Base-by-base conservation (phyloP, 768 basidiomycete species). In the Termitomyces sp. region DNA sequence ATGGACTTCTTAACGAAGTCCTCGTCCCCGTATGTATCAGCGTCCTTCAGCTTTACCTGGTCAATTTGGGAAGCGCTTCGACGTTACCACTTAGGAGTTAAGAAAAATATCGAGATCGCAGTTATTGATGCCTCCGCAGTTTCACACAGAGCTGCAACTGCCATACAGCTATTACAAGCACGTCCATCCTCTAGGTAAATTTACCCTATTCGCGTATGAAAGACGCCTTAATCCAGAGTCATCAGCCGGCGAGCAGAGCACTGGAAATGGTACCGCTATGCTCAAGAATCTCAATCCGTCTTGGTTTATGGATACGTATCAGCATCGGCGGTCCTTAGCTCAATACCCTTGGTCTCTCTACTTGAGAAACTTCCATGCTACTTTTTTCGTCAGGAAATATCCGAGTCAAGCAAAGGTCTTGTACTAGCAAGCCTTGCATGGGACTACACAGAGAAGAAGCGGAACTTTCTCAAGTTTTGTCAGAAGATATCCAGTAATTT, bases 41-140 rank as follows among this genome's bases (percentile, higher is more conserved):
- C 88, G 2, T 90, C 89, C 5, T 91, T 91, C 69, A 91, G 87
- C 74, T 88, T 91, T 63, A 82, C 80, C 40, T 92, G 90, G 90
- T 84, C 88, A 8, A 78, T 91, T 40, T 92, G 88, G 88, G 90
- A 92, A 68, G 90, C 89, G 4, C 78, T 87, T 23, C 77, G 87
- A 58, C 83, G 90, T n/a, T 89, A 88, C 67, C 83, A 86, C 64
- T 72, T 78, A 40, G 85, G 84, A 41, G 73, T 90, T 55, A 91
- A 92, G 70, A 87, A 89, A 61, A 84, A 88, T 57, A 74, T 92
- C 32, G 81, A 91, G 69, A 89, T 92, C 61, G 89, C 90, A 14
- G 75, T 92, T 58, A 91, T 92, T 66, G 89, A 91, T 74, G 83
- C 87, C 3, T 74, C 73, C 50, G 80, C 83, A 54, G 71, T 92